Evolutionary conservation across 2,329 filamentous ascomycete genomes (phyloP).

Genomic region (Pseudogymnoascus sp.): DNA sequence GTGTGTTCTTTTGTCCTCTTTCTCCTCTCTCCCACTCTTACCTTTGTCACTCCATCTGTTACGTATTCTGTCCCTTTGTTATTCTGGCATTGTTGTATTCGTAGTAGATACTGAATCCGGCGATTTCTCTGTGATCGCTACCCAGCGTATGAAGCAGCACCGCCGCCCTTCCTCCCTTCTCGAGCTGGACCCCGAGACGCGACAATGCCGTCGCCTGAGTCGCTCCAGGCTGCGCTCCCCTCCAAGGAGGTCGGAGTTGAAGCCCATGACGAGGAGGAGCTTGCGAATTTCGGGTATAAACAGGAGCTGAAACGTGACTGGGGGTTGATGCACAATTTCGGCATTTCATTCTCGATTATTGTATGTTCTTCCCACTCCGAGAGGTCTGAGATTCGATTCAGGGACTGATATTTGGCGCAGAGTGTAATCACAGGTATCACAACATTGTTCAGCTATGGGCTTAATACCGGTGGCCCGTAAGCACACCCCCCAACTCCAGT

Average conservation of each 20-base stretch:
- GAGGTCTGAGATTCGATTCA: not conserved
- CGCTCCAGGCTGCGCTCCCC: not conserved
- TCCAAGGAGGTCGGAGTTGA: not conserved
- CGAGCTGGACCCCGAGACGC: not conserved
- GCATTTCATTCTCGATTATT: conserved; percentile 55
- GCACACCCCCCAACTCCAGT: conserved; percentile 35
- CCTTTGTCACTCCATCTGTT: not conserved
- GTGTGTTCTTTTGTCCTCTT: not conserved
- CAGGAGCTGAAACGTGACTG: conserved; percentile 52
- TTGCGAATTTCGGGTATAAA: conserved; percentile 52
- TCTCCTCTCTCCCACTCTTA: not conserved
- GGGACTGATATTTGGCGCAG: conserved; percentile 24
- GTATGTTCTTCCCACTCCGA: conserved; percentile 29
- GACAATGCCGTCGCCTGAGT: not conserved
- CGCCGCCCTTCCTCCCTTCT: not conserved
- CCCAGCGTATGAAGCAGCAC: not conserved
- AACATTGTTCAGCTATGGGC: conserved; percentile 50
- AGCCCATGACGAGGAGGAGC: conserved; percentile 40
- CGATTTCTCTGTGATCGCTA: not conserved
- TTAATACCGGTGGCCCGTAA: conserved; percentile 47
- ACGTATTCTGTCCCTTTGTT: not conserved
- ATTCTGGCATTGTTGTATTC: not conserved
- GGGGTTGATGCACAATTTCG: conserved; percentile 53
- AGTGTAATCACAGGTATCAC: conserved; percentile 54
- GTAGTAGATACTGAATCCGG: not conserved